Percentiles rank a stretch among this genome's conserved stretches.
Evolutionary conservation across 768 basidiomycete species (phyloP).

Genomic region (Auricularia cornea): DNA sequence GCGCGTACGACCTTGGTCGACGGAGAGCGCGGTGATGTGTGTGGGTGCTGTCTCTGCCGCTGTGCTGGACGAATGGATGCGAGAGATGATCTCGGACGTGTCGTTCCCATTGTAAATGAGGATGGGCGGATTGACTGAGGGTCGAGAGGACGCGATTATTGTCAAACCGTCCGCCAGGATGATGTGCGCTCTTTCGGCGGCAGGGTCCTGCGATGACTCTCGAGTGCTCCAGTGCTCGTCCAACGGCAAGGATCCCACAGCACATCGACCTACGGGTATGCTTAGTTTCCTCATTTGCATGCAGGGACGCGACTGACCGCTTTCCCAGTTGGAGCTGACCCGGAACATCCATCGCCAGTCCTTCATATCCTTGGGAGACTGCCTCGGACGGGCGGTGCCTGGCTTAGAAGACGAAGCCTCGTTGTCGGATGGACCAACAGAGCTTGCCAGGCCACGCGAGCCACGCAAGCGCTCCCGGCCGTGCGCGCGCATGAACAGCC

Average conservation of each 20-base stretch:
- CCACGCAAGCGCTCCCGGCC: constrained; percentile 64
- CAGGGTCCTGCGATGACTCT: background rate
- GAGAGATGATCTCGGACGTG: background rate
- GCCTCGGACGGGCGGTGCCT: constrained; percentile 41
- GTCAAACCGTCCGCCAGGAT: constrained; percentile 53
- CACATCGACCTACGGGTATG: constrained; percentile 51
- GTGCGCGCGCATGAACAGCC: constrained; percentile 53
- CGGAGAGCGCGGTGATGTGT: constrained; percentile 54
- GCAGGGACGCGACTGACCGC: constrained; percentile 34
- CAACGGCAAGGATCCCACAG: constrained; percentile 23
- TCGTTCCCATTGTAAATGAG: constrained; percentile 13
- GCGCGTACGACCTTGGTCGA: constrained; percentile 53
- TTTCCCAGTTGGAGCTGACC: constrained; percentile 75
- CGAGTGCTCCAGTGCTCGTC: background rate
- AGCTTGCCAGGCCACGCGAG: constrained; percentile 41
- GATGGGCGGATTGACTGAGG: constrained; percentile 13
- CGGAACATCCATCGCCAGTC: constrained; percentile 88
- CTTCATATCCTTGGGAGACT: constrained; percentile 30
- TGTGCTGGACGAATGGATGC: background rate
- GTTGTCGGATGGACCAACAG: background rate
- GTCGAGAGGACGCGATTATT: constrained; percentile 44
- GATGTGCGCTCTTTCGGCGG: constrained; percentile 30
- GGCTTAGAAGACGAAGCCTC: constrained; percentile 20
- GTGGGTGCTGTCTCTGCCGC: constrained; percentile 11
- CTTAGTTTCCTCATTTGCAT: background rate